Conservation (phyloP, 1,284 basidiomycete genomes). For the Tilletia caries region DNA sequence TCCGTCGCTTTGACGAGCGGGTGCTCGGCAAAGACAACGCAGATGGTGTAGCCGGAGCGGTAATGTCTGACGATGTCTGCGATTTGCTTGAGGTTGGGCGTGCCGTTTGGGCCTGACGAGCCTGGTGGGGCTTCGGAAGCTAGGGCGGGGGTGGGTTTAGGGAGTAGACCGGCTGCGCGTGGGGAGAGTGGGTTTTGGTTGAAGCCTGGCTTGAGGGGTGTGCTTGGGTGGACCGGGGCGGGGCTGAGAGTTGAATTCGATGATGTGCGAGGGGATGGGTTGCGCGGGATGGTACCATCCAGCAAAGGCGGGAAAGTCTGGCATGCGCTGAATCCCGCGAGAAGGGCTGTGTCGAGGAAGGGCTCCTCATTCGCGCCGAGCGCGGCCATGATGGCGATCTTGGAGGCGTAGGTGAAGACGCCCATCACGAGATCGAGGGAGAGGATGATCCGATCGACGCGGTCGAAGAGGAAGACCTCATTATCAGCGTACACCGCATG, state of each 20-base stretch:
- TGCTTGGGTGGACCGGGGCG: not conserved
- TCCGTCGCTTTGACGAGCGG: slow-evolving; percentile 71
- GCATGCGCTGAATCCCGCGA: slow-evolving; percentile 83
- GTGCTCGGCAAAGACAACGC: slow-evolving; percentile 54
- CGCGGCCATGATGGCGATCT: slow-evolving; percentile 71
- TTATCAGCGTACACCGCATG: slow-evolving; percentile 89
- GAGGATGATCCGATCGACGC: slow-evolving; percentile 90
- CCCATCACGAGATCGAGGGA: slow-evolving; percentile 58
- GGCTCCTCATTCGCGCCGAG: slow-evolving; percentile 79
- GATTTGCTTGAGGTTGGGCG: slow-evolving; percentile 49
- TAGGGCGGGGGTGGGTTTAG: not conserved
- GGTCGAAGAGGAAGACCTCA: slow-evolving; percentile 79
- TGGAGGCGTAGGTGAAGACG: slow-evolving; percentile 77
- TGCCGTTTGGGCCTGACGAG: slow-evolving; percentile 17
- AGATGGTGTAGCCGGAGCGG: slow-evolving; percentile 42
- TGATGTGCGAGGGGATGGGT: not conserved
- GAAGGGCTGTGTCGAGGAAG: slow-evolving; percentile 87
- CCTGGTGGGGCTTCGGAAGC: not conserved
- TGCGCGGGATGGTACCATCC: slow-evolving; percentile 58
- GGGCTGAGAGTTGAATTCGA: not conserved
- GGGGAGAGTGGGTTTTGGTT: not conserved
- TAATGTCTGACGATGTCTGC: slow-evolving; percentile 55
- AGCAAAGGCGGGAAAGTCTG: slow-evolving; percentile 71
- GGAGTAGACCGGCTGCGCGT: slow-evolving; percentile 11
- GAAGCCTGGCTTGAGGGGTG: slow-evolving; percentile 9